Evolutionary conservation across 2,329 filamentous ascomycete genomes (phyloP), one percentile per base, ranked within the genome.

Genomic region (Penicillium sclerotiorum): DNA sequence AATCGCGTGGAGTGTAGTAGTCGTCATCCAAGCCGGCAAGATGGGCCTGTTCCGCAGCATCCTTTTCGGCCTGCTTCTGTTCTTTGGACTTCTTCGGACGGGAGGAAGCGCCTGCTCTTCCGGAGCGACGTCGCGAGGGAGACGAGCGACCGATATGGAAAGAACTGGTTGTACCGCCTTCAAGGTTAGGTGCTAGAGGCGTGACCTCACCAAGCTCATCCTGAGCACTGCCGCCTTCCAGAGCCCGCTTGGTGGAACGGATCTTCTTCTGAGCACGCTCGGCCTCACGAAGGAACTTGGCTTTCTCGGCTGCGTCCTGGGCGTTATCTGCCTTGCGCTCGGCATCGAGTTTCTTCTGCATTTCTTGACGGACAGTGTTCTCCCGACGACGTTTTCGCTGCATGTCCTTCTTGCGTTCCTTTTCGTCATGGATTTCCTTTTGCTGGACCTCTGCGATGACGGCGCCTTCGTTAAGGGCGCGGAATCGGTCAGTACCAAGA

Each of bases 351-450:
- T 94, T 89, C 74, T 95, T 94, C 67, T 91, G 87, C 67, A 80
- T 79, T 62, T 96, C 93, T 62, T 95, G 88, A 6, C 91, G 93
- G 52, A 95, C 88, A 4, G 91, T 91, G 79, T 96, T 96, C 70
- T 97, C 93, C 15, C 94, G 88, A 36, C 94, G 87, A 52, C 94
- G 85, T 77, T 97, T 99, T 56, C 94, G 88, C 70, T 99, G 94
- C 90, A 99, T 97, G 67, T 99, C 94, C 77, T 99, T 99, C 78
- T 99, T 99, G 58, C 94, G 90, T 73, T 99, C 94, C 75, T 99
- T 99, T 72, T 99, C 94, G 53, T 93, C 91, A 53, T 88, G 88
- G 7, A 96, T 80, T 69, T 96, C 93, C 58, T 90, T 90, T 54
- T 91, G 88, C 59, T 94, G 89, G 2, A 97, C 93, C 62, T 96